Percentiles rank a stretch among this genome's conserved stretches.
Conservation (phyloP, 208 protist genomes). For the Trypanosoma theileri region DNA sequence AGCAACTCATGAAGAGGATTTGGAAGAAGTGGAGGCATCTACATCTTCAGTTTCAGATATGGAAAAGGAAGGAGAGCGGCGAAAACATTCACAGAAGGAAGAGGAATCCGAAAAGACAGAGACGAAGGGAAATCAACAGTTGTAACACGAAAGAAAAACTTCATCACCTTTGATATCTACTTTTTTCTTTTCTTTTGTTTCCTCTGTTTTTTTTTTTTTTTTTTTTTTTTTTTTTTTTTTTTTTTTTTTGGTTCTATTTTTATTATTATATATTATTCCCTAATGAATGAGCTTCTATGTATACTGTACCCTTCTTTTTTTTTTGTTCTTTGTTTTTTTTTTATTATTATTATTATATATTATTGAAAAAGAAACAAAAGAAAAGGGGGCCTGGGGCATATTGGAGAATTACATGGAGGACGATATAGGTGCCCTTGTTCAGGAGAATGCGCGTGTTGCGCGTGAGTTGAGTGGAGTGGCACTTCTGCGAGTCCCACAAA, state of each 20-base stretch:
- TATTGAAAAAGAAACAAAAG: conserved; percentile 5
- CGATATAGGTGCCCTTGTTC: conserved; percentile 29
- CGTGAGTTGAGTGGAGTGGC: conserved; percentile 47
- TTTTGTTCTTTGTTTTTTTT: no score
- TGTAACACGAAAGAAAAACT: background rate
- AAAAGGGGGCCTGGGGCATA: background rate
- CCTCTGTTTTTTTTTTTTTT: conserved; percentile 16
- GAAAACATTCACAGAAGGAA: background rate
- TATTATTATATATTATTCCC: background rate
- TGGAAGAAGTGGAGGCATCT: background rate
- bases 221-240: conserved; percentile 1
- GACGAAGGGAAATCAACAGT: background rate
- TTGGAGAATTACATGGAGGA: background rate
- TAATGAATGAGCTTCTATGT: conserved; percentile 1
- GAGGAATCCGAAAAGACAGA: background rate
- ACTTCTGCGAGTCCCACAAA: conserved; percentile 18
- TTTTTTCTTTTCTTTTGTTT: conserved; percentile 20
- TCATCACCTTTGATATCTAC: background rate
- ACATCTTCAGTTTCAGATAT: background rate
- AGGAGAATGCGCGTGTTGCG: conserved; percentile 36
- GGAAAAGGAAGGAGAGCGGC: background rate
- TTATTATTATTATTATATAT: no score
- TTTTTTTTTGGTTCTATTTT: conserved; percentile 8
- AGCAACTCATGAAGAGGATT: conserved; percentile 33
- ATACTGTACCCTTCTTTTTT: background rate